phyloP scores from a whole-genome alignment of 2,329 filamentous ascomycete genomes.

The Aureobasidium sp. region DNA sequence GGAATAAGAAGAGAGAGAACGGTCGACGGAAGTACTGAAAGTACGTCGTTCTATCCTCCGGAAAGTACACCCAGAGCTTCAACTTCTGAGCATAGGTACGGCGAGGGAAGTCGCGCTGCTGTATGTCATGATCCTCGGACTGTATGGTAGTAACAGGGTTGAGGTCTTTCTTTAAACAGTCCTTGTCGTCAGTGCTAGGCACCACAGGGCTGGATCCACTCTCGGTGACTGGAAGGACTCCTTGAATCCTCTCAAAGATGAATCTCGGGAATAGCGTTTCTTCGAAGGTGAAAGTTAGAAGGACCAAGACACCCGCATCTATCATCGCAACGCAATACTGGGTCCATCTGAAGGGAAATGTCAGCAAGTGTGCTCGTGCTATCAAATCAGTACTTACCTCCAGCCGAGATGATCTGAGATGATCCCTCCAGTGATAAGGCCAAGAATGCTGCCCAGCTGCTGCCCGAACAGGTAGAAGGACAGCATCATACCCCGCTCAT shows the following conservation, averaged over 20 bases:
- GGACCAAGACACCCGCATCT: slow-evolving; percentile 19
- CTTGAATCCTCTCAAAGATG: slow-evolving; percentile 21
- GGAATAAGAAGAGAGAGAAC: slow-evolving; percentile 35
- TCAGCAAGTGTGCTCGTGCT: not conserved
- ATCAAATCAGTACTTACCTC: slow-evolving; percentile 10
- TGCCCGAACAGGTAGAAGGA: slow-evolving; percentile 36
- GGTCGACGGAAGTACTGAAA: slow-evolving; percentile 35
- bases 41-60: slow-evolving; percentile 33
- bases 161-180: slow-evolving; percentile 1
- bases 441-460: slow-evolving; percentile 34
- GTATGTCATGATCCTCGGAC: not conserved
- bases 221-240: not conserved
- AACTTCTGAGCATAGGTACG: slow-evolving; percentile 21
- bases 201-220: not conserved
- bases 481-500: slow-evolving; percentile 33
- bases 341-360: slow-evolving; percentile 23
- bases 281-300: slow-evolving; percentile 27
- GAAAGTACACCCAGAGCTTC: slow-evolving; percentile 23
- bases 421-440: slow-evolving; percentile 32
- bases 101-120: slow-evolving; percentile 17
- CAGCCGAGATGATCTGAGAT: slow-evolving; percentile 32
- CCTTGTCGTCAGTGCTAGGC: not conserved
- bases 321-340: slow-evolving; percentile 30
- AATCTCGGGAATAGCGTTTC: slow-evolving; percentile 33
- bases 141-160: not conserved